Evolutionary conservation across 2,329 filamentous ascomycete species (phyloP), one percentile per base, ranked within the genome.

Genomic region (Fonsecaea pedrosoi): DNA sequence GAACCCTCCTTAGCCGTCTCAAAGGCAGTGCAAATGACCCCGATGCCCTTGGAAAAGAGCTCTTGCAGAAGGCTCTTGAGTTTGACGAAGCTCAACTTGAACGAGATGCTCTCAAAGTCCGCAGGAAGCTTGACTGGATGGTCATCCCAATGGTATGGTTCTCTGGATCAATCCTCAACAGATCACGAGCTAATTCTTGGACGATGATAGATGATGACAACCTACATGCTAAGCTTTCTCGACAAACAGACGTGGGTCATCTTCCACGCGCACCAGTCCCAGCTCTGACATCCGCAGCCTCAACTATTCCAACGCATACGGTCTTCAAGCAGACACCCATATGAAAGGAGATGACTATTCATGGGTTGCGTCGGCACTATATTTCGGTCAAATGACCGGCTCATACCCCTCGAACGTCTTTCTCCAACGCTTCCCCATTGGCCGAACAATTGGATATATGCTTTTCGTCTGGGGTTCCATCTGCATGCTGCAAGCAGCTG

Each of bases 361-460:
- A 12, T 82, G 80, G 80, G 79, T 82, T 10, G 78, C 79, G 30
- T 80, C 80, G 2, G 78, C 79, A 9, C 75, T 80, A 62, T 79
- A 82, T 64, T 81, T 82, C 60, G 81, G 81, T 32, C 82, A 78
- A 72, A 75, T 82, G 1, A 71, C 75, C 48, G 78, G 78, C 58
- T 77, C 70, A 50, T 78, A 78, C 48, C 81, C 80, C 1, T 77
- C 78, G 68, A 80, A 81, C 62, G 60, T 82, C 12, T 64, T 79
- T 10, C 74, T 82, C 25, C 80, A 82, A 67, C 77, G 78, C 12
- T 73, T 79, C 37, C 79, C 81, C 6, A 76, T 82, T 10, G 81
- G 77, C 25, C 79, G 78, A 50, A 74, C 81, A 25, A 78, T 82
- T 62, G 79, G 79, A 3, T 64, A 71, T 2, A 81, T 82, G 75